A percentile compares a stretch with the other conserved stretches of the same genome.
phyloP scores from a whole-genome alignment of 2,329 filamentous ascomycete species.

The Nannizziopsis barbatae region DNA sequence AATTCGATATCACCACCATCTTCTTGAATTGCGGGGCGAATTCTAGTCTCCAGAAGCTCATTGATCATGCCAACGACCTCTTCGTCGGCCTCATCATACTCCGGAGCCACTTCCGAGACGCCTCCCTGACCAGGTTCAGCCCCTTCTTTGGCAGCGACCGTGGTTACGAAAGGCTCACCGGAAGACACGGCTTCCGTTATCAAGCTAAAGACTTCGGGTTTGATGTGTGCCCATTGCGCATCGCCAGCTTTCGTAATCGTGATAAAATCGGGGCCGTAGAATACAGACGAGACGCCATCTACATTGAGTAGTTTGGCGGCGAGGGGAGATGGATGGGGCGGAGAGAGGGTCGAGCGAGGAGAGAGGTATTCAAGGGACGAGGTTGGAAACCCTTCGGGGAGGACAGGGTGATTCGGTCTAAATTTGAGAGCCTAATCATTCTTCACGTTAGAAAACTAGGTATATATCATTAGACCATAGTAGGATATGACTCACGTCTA shows the following conservation, averaged over 20 bases:
- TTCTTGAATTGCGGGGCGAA: conserved; percentile 90
- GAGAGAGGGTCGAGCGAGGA: conserved; percentile 75
- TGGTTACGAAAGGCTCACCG: conserved; percentile 69
- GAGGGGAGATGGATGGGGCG: conserved; percentile 81
- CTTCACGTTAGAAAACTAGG: neutral
- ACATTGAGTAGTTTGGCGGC: conserved; percentile 85
- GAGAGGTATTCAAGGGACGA: conserved; percentile 86
- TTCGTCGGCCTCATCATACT: conserved; percentile 79
- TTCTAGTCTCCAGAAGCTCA: conserved; percentile 87
- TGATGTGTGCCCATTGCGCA: conserved; percentile 86
- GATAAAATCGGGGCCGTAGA: conserved; percentile 92
- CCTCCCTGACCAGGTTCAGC: conserved; percentile 33
- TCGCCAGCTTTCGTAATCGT: conserved; percentile 85
- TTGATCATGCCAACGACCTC: conserved; percentile 99
- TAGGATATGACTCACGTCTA: conserved; percentile 53
- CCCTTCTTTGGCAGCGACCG: conserved; percentile 47
- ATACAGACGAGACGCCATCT: conserved; percentile 87
- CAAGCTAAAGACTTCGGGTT: conserved; percentile 86
- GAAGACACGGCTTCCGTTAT: conserved; percentile 87
- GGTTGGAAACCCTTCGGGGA: conserved; percentile 60
- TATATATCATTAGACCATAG: neutral
- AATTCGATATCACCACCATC: conserved; percentile 97
- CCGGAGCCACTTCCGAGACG: conserved; percentile 53
- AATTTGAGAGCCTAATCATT: conserved; percentile 64
- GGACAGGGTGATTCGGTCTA: conserved; percentile 74